phyloP scores from a whole-genome alignment of 2,329 filamentous ascomycete species.

The Tolypocladium paradoxum region DNA sequence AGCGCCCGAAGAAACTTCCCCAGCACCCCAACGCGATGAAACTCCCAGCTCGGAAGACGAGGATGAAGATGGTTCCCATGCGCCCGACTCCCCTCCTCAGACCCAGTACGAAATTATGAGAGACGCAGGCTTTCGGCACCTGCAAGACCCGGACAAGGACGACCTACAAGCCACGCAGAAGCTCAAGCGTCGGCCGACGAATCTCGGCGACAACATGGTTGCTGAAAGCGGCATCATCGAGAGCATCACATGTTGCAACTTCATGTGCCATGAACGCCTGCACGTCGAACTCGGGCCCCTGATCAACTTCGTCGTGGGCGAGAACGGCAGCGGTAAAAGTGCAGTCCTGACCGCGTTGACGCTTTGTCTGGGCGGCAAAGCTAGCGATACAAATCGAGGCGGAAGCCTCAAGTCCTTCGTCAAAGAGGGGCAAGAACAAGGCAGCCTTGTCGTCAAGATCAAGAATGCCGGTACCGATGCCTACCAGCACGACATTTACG shows the following conservation, averaged over 20 bases:
- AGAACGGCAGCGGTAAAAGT: conserved; percentile 97
- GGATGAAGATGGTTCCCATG: conserved; percentile 16
- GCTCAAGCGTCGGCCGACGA: conserved; percentile 37
- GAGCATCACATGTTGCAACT: conserved; percentile 77
- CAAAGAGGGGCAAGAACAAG: conserved; percentile 74
- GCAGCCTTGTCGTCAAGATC: conserved; percentile 69
- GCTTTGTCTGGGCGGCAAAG: conserved; percentile 89
- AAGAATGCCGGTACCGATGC: conserved; percentile 84
- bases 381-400: conserved; percentile 83
- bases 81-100: conserved; percentile 28
- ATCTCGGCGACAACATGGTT: conserved; percentile 56
- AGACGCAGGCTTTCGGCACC: conserved; percentile 47
- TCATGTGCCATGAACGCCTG: conserved; percentile 88
- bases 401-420: conserved; percentile 83
- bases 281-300: conserved; percentile 79
- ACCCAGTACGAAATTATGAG: conserved; percentile 54
- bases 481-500: conserved; percentile 74
- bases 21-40: conserved; percentile 7
- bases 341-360: conserved; percentile 89
- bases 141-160: conserved; percentile 45
- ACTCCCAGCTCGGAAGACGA: conserved; percentile 18
- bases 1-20: conserved; percentile 7
- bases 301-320: conserved; percentile 96
- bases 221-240: conserved; percentile 83
- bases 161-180: conserved; percentile 56